phyloP scores from a whole-genome alignment of 257 asterid species.

The Solanum pimpinellifolium region DNA sequence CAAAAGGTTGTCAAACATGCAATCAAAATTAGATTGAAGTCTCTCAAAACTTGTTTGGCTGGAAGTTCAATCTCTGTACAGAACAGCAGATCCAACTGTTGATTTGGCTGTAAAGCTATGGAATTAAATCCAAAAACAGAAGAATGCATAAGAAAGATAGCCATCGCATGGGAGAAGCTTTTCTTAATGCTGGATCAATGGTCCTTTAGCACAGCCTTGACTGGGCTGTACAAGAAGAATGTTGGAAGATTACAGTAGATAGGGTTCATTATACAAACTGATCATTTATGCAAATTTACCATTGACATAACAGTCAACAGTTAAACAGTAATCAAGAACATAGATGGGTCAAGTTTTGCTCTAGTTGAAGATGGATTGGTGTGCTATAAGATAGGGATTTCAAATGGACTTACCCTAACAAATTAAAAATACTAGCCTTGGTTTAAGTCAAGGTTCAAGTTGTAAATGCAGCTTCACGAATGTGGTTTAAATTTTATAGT shows the following conservation, averaged over 20 bases:
- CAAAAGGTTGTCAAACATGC: neutral
- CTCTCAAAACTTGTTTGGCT: neutral
- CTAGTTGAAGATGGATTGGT: neutral
- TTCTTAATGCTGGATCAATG: neutral
- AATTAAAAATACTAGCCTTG: neutral
- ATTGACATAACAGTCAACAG: neutral
- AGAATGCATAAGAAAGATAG: neutral
- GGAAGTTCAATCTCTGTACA: neutral
- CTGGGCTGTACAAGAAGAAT: neutral
- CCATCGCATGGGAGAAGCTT: neutral
- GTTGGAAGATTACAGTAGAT: neutral
- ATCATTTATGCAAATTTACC: neutral
- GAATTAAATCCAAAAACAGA: neutral
- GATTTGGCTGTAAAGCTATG: neutral
- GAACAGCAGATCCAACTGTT: neutral
- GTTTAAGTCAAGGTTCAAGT: neutral
- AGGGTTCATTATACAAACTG: neutral
- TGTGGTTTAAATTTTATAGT: neutral
- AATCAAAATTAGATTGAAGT: neutral
- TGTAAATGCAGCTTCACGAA: neutral
- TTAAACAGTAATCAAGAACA: neutral
- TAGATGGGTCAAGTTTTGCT: neutral
- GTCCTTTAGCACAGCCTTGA: neutral
- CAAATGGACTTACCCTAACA: neutral
- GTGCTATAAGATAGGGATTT: neutral